Evolutionary conservation across 2,329 filamentous ascomycete genomes (phyloP).

Genomic region (Microcyclospora tardicrescens): DNA sequence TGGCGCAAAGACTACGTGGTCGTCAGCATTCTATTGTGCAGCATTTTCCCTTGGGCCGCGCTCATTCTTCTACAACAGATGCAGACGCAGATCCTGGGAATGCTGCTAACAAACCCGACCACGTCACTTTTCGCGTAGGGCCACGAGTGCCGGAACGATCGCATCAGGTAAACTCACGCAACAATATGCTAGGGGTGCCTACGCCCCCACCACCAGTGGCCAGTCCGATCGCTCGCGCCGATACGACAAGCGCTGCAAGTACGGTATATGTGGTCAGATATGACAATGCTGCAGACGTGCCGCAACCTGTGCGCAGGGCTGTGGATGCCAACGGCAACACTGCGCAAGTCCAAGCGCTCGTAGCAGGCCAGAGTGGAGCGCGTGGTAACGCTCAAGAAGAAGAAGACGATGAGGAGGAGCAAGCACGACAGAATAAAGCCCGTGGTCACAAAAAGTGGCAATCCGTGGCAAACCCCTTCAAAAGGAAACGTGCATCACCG

Average conservation of each 20-base stretch:
- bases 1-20: constrained; percentile 16
- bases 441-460: constrained; percentile 32
- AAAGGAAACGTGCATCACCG: constrained; percentile 43
- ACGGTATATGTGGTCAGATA: constrained; percentile 53
- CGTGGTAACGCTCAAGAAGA: constrained; percentile 12
- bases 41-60: constrained; percentile 21
- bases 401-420: constrained; percentile 14
- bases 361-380: not conserved
- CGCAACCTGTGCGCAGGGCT: constrained; percentile 22
- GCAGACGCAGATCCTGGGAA: constrained; percentile 6
- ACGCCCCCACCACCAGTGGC: constrained; percentile 35
- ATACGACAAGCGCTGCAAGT: constrained; percentile 49
- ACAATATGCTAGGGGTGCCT: constrained; percentile 6
- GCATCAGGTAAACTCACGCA: not conserved
- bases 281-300: constrained; percentile 40
- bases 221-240: constrained; percentile 46
- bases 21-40: constrained; percentile 11
- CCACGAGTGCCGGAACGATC: constrained; percentile 5
- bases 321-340: constrained; percentile 6
- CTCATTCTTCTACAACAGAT: constrained; percentile 16
- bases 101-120: constrained; percentile 5
- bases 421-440: constrained; percentile 16
- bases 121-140: constrained; percentile 10
- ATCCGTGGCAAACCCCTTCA: constrained; percentile 44
- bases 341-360: constrained; percentile 7